Evolutionary conservation across 2,329 filamentous ascomycete species (phyloP), one percentile per base, ranked within the genome.

Genomic region (Aspergillus texensis): DNA sequence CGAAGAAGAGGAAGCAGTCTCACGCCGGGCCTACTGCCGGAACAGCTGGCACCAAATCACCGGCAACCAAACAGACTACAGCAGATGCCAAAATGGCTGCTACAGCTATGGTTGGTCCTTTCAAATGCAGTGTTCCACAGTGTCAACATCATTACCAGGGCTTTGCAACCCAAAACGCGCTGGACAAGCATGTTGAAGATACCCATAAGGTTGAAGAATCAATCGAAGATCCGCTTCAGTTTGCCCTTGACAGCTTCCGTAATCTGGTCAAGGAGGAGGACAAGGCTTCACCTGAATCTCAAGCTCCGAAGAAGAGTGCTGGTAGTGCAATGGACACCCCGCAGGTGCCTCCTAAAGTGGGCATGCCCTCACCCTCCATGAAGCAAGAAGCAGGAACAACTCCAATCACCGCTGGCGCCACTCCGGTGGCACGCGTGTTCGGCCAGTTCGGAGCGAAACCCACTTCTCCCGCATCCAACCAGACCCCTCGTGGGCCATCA

Each of bases 1-100:
- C 80, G 61, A 89, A 88, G 78, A 85, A 82, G 70, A 80, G 82
- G 59, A 87, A 86, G 78, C 80, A 85, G 65, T 83, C 82, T 58
- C 80, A 83, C 58, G 73, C 79, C 10, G 73, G 70, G 36, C 62
- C 69, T 36, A 75, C 74, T 55, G 58, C 70, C 12, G 68, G 66
- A 3, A 69, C 67, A 3, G 66, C 76, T 6, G 69, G 73, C 26
- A 63, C 74, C 2, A 78, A 77, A 53, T 69, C 75, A 3, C 71
- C 73, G 48, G 48, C 61, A 30, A 61, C 55, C 32, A 76, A 79
- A 56, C 71, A 77, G 74, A 69, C 71, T 36, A 75, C 77, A 21
- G 74, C 76, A 6, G 80, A 83, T 55, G 78, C 77, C 45, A 81
- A 81, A 41, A 19, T 56, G 57, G 65, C 71, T 30, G 69, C 74